Base-by-base conservation (phyloP, 2,329 filamentous ascomycete species). In the Alternaria longipes region DNA sequence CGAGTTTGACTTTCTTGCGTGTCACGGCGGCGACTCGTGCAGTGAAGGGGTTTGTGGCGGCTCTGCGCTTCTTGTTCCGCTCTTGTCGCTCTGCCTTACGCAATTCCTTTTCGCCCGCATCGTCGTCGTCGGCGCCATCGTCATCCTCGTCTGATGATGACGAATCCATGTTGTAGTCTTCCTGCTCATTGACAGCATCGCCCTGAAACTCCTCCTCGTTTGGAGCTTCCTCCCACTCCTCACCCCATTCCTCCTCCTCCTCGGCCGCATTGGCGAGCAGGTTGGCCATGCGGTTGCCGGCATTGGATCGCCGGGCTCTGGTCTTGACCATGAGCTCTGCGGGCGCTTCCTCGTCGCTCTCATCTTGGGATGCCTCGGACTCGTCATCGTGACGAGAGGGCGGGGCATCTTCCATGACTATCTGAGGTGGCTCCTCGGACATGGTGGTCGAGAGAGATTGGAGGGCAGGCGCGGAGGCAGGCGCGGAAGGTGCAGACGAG, bases 21-120 rank as follows among this genome's bases (percentile, higher is more conserved):
- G 81, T 84, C 61, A 72, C 59, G 69, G 76, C 67, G 55, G 71
- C 59, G 73, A 78, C 44, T 74, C 72, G 62, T 52, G 72, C 75
- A 49, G 76, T 70, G 60, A 79, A 79, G 6, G 76, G 75, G 49
- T 79, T 78, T n/a, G 74, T 69, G 71, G 91, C 89, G 1, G 90
- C 88, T 74, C 94, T 96, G 67, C 93, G 89, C 80, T 97, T 97
- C 77, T 92, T 92, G 63, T 50, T 73, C 36, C 71, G 68, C 54
- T 79, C 87, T 70, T 90, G 90, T 60, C 89, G 89, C 59, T 90
- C 92, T 69, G 91, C 87, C 65, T 87, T 90, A 79, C 95, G 89
- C 56, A 99, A 79, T 79, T 97, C 93, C 71, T 90, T 91, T 80
- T 99, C 95, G 34, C 95, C 95, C 58, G 92, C 91, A 5, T 95